Evolutionary conservation across 805 yeast species (phyloP).

Genomic region (Candida suzukii): DNA sequence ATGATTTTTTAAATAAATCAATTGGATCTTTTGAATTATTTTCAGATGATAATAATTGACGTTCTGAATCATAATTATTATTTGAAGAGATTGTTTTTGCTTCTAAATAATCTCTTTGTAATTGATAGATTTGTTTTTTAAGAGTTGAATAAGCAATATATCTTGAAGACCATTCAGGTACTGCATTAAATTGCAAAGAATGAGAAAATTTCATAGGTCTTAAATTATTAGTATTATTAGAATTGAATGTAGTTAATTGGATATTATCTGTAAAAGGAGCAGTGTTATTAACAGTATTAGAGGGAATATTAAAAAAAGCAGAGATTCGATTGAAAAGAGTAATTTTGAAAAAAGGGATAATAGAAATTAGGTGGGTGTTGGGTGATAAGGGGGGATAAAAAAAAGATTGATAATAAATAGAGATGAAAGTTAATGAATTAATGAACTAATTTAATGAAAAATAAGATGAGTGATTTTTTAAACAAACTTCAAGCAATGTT

Average conservation of each 20-base stretch:
- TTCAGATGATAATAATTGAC: slow-evolving; percentile 22
- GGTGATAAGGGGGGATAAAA: no score
- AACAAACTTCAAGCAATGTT: no score
- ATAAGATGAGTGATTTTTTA: no score
- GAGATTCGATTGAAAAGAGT: no score
- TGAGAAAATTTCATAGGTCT: slow-evolving; percentile 83
- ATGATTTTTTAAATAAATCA: slow-evolving; percentile 56
- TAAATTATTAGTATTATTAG: not conserved
- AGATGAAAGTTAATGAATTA: no score
- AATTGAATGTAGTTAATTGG: not conserved
- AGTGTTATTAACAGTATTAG: no score
- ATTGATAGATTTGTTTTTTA: slow-evolving; percentile 74
- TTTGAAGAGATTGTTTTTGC: slow-evolving; percentile 11
- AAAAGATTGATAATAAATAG: no score
- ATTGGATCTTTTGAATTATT: slow-evolving; percentile 38
- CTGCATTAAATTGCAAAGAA: slow-evolving; percentile 92
- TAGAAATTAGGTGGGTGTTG: no score
- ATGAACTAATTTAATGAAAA: no score
- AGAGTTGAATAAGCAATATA: slow-evolving; percentile 86
- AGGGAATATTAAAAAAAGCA: no score
- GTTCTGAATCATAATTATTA: slow-evolving; percentile 15
- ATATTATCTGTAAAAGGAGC: not conserved
- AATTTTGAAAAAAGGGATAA: no score
- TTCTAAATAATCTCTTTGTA: slow-evolving; percentile 57
- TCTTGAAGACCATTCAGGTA: slow-evolving; percentile 95